Conservation (phyloP, 176 grass and related monocot species). For the Avena insularis region DNA sequence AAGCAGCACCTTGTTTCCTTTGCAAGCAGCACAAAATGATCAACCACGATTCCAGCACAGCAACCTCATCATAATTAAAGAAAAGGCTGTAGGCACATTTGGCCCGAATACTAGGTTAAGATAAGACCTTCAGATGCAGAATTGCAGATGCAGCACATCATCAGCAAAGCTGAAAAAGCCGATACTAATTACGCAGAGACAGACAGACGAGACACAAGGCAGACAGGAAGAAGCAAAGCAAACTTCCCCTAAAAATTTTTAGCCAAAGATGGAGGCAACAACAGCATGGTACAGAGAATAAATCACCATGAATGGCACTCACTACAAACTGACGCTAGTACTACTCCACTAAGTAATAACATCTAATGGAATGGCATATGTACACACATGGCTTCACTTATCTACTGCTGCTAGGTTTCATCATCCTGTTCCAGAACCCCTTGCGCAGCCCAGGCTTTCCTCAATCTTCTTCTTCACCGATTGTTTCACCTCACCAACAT, state of each 20-base stretch:
- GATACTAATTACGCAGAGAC: background rate
- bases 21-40: constrained; percentile 52
- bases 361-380: constrained; percentile 42
- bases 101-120: background rate
- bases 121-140: background rate
- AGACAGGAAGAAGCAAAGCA: constrained; percentile 39
- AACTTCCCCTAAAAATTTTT: constrained; percentile 27
- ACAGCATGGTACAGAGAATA: constrained; percentile 30
- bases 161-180: background rate
- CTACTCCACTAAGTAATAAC: constrained; percentile 15
- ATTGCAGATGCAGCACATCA: background rate
- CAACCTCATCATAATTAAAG: background rate
- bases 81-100: constrained; percentile 7
- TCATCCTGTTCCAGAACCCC: background rate
- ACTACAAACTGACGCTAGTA: constrained; percentile 1
- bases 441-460: background rate
- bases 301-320: constrained; percentile 49
- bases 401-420: constrained; percentile 29
- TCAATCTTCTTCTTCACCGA: constrained; percentile 4
- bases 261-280: constrained; percentile 12
- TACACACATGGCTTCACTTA: constrained; percentile 11
- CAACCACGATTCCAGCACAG: constrained; percentile 16
- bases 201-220: background rate
- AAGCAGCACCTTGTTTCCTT: constrained; percentile 39
- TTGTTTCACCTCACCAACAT: background rate